These are phyloP conservation scores for Daldinia caldariorum DNA, from an alignment of 495 filamentous ascomycete species.

Conservation along the genomic window DNA sequence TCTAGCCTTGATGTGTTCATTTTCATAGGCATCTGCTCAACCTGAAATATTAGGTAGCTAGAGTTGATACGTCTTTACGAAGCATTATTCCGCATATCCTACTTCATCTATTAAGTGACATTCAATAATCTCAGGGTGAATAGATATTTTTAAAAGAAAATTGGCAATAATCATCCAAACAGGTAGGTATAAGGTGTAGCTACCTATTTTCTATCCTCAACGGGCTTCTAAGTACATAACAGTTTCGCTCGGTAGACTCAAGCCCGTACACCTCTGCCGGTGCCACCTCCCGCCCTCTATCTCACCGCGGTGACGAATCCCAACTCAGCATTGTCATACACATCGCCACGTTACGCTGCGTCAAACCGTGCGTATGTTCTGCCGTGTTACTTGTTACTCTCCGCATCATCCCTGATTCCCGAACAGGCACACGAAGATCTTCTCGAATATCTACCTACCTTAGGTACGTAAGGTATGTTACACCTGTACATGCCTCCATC, in stretches of 20 bases:
- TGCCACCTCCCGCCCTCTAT: not conserved
- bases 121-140: no score
- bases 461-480: not conserved
- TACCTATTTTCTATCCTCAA: no score
- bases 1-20: no score
- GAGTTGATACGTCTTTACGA: no score
- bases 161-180: no score
- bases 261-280: not conserved
- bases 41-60: no score
- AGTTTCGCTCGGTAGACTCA: not conserved
- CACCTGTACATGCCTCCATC: not conserved
- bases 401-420: not conserved
- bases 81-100: no score
- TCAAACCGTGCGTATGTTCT: not conserved
- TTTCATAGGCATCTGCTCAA: no score
- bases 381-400: conserved; percentile 13
- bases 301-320: conserved; percentile 19
- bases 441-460: not conserved
- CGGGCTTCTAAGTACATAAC: not conserved
- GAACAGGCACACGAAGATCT: not conserved
- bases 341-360: conserved; percentile 6
- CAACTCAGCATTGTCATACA: conserved; percentile 1
- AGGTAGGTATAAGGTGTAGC: no score
- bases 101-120: no score
- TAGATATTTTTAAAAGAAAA: no score